Evolutionary conservation across 2,329 filamentous ascomycete genomes (phyloP).

Genomic region (Colletotrichum falcatum): DNA sequence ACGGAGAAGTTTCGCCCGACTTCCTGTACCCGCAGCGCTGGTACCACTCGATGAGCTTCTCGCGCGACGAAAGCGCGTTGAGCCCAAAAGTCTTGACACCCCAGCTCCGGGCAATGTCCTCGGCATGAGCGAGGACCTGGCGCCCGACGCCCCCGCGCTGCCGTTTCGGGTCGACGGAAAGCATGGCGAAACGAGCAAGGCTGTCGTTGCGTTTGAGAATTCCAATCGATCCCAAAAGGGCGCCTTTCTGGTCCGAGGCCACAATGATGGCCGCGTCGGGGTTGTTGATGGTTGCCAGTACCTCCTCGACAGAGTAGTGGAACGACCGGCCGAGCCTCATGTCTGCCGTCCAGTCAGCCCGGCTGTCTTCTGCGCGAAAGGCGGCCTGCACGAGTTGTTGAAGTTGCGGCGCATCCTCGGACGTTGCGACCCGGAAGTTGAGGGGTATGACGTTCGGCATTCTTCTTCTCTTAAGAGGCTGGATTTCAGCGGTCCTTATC

Average conservation of each 20-base stretch:
- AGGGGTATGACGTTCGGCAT: constrained; percentile 43
- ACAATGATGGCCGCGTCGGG: constrained; percentile 49
- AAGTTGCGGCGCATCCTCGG: constrained; percentile 51
- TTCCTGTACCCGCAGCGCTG: constrained; percentile 48
- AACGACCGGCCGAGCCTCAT: constrained; percentile 47
- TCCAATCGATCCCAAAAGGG: constrained; percentile 47
- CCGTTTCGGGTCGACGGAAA: constrained; percentile 50
- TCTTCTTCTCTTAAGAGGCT: background rate
- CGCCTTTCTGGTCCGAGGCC: constrained; percentile 42
- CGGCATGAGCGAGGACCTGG: constrained; percentile 48
- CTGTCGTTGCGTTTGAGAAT: constrained; percentile 43
- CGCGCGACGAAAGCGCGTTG: constrained; percentile 51
- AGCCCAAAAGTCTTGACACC: constrained; percentile 47
- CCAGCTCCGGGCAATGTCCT: constrained; percentile 49
- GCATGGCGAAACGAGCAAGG: constrained; percentile 49
- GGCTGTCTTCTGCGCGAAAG: constrained; percentile 54
- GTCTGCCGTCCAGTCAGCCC: constrained; percentile 52
- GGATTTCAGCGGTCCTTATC: too few species aligned
- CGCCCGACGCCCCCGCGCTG: constrained; percentile 51
- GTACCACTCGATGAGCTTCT: constrained; percentile 52
- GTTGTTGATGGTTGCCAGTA: constrained; percentile 46
- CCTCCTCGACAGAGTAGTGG: constrained; percentile 43
- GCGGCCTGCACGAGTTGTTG: constrained; percentile 54
- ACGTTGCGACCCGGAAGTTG: constrained; percentile 53
- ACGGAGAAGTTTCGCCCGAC: constrained; percentile 50